Evolutionary conservation across 2,329 filamentous ascomycete genomes (phyloP).

Genomic region (Penicillium sp.): DNA sequence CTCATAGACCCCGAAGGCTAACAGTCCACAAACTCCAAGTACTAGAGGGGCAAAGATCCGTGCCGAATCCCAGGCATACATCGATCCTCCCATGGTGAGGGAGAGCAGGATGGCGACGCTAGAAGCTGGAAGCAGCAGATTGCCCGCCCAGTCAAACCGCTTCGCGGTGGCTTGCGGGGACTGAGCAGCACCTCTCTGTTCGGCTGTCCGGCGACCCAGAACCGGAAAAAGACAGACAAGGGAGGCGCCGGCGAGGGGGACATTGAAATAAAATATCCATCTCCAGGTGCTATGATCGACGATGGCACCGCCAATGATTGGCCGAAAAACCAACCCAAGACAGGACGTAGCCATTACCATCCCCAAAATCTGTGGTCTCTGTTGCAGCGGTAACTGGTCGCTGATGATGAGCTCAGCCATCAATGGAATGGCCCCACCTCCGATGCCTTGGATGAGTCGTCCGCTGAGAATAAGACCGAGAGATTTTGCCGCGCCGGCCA

Average conservation of each 20-base stretch:
- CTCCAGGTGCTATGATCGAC: conserved; percentile 22
- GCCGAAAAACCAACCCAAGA: conserved; percentile 24
- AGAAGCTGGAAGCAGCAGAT: conserved; percentile 6
- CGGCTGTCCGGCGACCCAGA: neutral
- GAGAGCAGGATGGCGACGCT: conserved; percentile 8
- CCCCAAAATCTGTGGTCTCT: conserved; percentile 25
- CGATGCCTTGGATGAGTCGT: conserved; percentile 42
- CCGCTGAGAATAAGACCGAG: conserved; percentile 35
- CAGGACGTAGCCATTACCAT: conserved; percentile 25
- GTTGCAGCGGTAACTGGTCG: conserved; percentile 36
- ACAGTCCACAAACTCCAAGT: neutral
- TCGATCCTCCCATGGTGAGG: conserved; percentile 6
- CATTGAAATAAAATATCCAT: conserved; percentile 33
- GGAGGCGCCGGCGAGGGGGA: conserved; percentile 23
- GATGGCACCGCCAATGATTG: conserved; percentile 31
- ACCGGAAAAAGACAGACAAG: conserved; percentile 11
- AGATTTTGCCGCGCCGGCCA: conserved; percentile 34
- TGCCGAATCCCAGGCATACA: conserved; percentile 3
- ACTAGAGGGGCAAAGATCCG: neutral
- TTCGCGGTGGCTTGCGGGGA: neutral
- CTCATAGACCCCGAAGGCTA: neutral
- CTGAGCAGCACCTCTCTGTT: neutral
- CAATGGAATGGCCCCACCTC: conserved; percentile 41
- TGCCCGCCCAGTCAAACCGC: conserved; percentile 5
- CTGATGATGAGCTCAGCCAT: conserved; percentile 40